A percentile compares a stretch with the other conserved stretches of the same genome.
Conservation (phyloP, 2,329 filamentous ascomycete genomes). For the Moelleriella libera region DNA sequence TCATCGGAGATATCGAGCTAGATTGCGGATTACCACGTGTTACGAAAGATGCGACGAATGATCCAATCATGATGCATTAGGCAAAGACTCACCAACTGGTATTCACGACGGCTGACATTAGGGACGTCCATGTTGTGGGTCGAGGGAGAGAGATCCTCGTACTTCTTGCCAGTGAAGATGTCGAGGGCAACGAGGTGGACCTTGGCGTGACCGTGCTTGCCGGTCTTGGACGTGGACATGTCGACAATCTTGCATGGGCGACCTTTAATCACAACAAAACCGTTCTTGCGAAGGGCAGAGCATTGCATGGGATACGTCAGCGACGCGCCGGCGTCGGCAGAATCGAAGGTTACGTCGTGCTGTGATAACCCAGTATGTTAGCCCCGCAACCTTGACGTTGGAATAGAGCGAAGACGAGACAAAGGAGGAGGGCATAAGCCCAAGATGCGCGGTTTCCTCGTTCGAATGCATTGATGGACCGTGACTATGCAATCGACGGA, state of each 20-base stretch:
- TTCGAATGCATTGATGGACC: too few relatives aligned
- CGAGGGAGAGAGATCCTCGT: slow-evolving; percentile 96
- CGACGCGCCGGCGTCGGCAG: slow-evolving; percentile 92
- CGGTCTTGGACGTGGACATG: slow-evolving; percentile 99
- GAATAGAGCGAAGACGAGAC: too few relatives aligned
- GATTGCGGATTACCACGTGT: neutral
- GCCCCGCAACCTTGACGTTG: neutral
- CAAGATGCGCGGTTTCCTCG: too few relatives aligned
- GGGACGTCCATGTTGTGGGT: slow-evolving; percentile 98
- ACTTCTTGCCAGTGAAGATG: slow-evolving; percentile 99
- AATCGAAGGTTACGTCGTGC: slow-evolving; percentile 70
- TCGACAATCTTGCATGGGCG: slow-evolving; percentile 99
- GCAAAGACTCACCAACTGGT: slow-evolving; percentile 69
- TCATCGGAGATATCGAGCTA: slow-evolving; percentile 91
- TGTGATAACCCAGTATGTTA: slow-evolving; percentile 17
- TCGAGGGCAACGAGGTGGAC: slow-evolving; percentile 96
- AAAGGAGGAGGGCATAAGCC: neutral
- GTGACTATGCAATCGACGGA: neutral
- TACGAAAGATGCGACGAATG: neutral
- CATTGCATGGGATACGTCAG: slow-evolving; percentile 96
- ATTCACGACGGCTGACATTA: slow-evolving; percentile 80
- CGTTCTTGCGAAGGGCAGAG: slow-evolving; percentile 99
- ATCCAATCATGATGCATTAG: neutral
- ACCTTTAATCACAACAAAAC: slow-evolving; percentile 94
- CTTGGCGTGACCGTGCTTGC: slow-evolving; percentile 99